Conservation (phyloP, 2,329 filamentous ascomycete genomes). For the Alternaria incomplexa region DNA sequence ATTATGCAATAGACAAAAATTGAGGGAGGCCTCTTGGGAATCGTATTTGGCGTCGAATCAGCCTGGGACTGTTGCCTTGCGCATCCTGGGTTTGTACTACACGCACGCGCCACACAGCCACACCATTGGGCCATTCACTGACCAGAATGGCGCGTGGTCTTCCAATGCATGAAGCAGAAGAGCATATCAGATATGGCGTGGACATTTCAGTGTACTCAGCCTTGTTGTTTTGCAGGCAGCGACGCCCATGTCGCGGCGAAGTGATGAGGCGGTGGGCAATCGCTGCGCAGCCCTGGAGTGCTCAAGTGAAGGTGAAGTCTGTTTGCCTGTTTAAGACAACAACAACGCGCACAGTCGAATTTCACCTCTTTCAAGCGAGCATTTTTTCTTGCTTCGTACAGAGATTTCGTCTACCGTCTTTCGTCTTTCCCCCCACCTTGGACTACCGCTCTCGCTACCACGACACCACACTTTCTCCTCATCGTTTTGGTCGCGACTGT, state of each 20-base stretch:
- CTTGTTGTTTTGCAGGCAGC: neutral
- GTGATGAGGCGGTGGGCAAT: neutral
- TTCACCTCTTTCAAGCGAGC: neutral
- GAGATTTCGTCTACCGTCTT: neutral
- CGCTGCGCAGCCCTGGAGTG: neutral
- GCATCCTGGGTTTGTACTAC: neutral
- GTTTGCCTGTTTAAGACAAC: neutral
- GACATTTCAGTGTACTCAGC: neutral
- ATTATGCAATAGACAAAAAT: neutral
- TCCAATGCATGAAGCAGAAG: slow-evolving; percentile 1
- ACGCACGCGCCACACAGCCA: neutral
- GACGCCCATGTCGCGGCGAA: slow-evolving; percentile 2
- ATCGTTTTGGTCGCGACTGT: neutral
- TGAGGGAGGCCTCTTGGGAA: neutral
- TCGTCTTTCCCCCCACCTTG: neutral
- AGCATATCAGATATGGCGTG: neutral
- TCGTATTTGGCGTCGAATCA: neutral
- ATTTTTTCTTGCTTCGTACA: neutral
- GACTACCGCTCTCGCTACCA: neutral
- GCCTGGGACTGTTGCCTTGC: slow-evolving; percentile 1
- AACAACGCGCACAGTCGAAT: neutral
- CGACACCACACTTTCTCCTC: neutral
- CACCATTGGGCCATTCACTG: neutral
- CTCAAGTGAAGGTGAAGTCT: slow-evolving; percentile 6
- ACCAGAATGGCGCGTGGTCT: neutral